Percentiles rank a stretch among this genome's conserved stretches.
phyloP scores from a whole-genome alignment of 1,284 basidiomycete genomes.

The Heterobasidion parviporum region DNA sequence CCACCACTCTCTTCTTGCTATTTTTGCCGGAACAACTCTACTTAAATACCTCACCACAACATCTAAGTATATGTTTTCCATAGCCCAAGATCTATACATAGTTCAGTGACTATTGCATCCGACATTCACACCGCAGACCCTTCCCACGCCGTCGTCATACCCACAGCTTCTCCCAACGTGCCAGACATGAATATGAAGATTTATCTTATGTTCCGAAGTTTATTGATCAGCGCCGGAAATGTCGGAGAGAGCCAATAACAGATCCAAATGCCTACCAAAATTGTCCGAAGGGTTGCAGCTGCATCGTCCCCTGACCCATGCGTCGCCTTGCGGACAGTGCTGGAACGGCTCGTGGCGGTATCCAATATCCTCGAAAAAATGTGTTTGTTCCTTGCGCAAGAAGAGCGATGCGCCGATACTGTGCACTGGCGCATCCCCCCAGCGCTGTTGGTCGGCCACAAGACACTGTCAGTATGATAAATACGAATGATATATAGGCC shows the following conservation, averaged over 20 bases:
- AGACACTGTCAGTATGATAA: neutral
- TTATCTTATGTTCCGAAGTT: neutral
- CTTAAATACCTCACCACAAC: too few relatives aligned
- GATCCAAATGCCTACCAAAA: slow-evolving; percentile 25
- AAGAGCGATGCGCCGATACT: slow-evolving; percentile 62
- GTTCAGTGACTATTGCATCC: neutral
- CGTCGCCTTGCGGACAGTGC: slow-evolving; percentile 40
- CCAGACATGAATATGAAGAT: slow-evolving; percentile 1
- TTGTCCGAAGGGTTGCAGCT: slow-evolving; percentile 33
- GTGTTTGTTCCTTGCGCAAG: slow-evolving; percentile 51
- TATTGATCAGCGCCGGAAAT: neutral
- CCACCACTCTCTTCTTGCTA: too few relatives aligned
- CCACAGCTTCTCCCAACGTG: slow-evolving; percentile 1
- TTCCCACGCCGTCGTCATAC: neutral
- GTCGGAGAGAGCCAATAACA: neutral
- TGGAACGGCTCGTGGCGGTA: slow-evolving; percentile 46
- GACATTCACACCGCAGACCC: neutral
- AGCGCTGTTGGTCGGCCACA: slow-evolving; percentile 26
- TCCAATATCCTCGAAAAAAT: slow-evolving; percentile 50
- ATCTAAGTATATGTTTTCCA: too few relatives aligned
- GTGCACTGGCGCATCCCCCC: slow-evolving; percentile 74
- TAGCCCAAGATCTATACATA: neutral
- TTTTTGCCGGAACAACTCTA: too few relatives aligned
- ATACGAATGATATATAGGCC: neutral
- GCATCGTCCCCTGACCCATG: slow-evolving; percentile 35